These are phyloP conservation scores for Sporothrix curviconia DNA, from an alignment of 2,329 filamentous ascomycete species.

Conservation along the genomic window DNA sequence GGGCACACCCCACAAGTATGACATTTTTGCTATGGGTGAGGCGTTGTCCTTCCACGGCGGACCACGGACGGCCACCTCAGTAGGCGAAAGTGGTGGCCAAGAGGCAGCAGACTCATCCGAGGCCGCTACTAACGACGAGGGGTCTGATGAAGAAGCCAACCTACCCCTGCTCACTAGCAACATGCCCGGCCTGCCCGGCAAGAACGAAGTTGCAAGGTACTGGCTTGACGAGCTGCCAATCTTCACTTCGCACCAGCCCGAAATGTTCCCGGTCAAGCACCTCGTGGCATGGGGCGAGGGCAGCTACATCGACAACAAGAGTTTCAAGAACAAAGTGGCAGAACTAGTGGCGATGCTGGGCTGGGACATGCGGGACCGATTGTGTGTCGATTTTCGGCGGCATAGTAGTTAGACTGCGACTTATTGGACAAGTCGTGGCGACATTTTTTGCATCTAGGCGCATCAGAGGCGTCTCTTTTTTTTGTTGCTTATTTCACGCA, in stretches of 20 bases:
- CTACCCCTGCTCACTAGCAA: slow-evolving; percentile 49
- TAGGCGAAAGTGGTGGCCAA: too few relatives aligned
- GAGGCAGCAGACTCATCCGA: neutral
- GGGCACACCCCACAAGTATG: slow-evolving; percentile 17
- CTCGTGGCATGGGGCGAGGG: slow-evolving; percentile 54
- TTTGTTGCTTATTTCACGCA: too few relatives aligned
- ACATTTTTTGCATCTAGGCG: too few relatives aligned
- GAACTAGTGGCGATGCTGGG: slow-evolving; percentile 63
- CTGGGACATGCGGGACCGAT: slow-evolving; percentile 46
- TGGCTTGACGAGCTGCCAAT: slow-evolving; percentile 56
- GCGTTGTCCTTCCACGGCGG: neutral
- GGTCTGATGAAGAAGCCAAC: slow-evolving; percentile 14
- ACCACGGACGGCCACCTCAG: too few relatives aligned
- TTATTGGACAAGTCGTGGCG: too few relatives aligned
- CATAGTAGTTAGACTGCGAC: slow-evolving; percentile 2
- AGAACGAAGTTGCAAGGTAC: slow-evolving; percentile 45
- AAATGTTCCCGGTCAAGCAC: slow-evolving; percentile 41
- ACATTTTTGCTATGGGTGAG: neutral
- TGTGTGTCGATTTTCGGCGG: slow-evolving; percentile 51
- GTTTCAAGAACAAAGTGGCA: slow-evolving; percentile 56
- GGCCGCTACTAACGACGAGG: neutral
- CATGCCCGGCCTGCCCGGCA: slow-evolving; percentile 60
- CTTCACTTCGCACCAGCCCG: slow-evolving; percentile 34
- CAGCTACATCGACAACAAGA: slow-evolving; percentile 40
- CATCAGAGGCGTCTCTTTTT: too few relatives aligned